Percentiles rank a stretch among this genome's conserved stretches.
These are phyloP conservation scores for Backusella liffmaniae DNA, from an alignment of 192 early-diverging fungal species.

Conservation along the genomic window DNA sequence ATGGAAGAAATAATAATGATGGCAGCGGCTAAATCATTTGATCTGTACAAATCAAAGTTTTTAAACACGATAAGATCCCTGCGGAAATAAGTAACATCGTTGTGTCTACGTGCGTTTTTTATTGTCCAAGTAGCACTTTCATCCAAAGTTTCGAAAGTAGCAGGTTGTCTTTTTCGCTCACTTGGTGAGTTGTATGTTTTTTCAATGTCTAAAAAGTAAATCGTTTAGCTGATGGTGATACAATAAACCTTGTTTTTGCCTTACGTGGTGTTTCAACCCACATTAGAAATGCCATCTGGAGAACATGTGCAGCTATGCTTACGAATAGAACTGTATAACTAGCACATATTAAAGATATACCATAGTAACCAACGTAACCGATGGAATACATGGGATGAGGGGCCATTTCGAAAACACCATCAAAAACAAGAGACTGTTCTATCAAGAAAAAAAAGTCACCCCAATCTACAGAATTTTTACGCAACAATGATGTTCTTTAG, in stretches of 20 bases:
- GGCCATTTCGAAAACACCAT: conserved; percentile 94
- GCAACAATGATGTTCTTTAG: neutral
- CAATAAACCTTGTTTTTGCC: conserved; percentile 10
- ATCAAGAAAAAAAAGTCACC: conserved; percentile 98
- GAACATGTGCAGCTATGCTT: conserved; percentile 81
- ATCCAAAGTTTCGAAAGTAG: neutral
- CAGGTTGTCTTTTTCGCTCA: conserved; percentile 12
- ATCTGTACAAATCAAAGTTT: conserved; percentile 86
- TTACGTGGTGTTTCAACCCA: conserved; percentile 90
- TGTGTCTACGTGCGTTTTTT: conserved; percentile 11
- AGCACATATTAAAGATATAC: conserved; percentile 86
- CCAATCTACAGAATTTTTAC: conserved; percentile 67
- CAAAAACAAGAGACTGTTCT: conserved; percentile 83
- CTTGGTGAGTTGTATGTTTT: conserved; percentile 55
- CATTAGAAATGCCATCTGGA: conserved; percentile 87
- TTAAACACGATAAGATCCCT: conserved; percentile 86
- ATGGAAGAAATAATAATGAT: conserved; percentile 73
- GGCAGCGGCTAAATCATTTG: conserved; percentile 77
- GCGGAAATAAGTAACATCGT: conserved; percentile 53
- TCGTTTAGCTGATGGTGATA: neutral
- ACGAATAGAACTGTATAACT: conserved; percentile 90
- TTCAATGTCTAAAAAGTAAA: conserved; percentile 46
- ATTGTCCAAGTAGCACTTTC: conserved; percentile 10
- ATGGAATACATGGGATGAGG: conserved; percentile 99
- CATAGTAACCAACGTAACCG: conserved; percentile 96